Conservation (phyloP, 495 filamentous ascomycete species). For the Penicillium manginii region DNA sequence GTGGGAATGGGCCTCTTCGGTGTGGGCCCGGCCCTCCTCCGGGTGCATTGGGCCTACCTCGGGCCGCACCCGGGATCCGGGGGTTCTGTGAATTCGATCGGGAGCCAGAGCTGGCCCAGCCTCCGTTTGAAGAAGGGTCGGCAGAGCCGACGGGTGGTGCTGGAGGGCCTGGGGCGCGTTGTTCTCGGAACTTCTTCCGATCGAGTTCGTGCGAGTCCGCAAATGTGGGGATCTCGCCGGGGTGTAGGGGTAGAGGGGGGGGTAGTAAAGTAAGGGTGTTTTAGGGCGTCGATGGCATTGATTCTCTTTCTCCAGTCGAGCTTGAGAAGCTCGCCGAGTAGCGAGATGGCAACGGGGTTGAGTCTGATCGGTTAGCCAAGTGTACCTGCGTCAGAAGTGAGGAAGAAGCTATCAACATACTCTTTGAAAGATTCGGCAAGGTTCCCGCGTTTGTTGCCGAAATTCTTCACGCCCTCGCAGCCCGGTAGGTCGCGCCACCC, state of each 20-base stretch:
- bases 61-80: conserved; percentile 40
- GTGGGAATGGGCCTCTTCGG: conserved; percentile 31
- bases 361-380: not conserved
- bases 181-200: conserved; percentile 80
- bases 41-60: conserved; percentile 29
- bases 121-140: conserved; percentile 71
- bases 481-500: conserved; percentile 83
- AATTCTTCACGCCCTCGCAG: conserved; percentile 72
- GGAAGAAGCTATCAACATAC: conserved; percentile 35
- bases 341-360: conserved; percentile 65
- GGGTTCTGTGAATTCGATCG: conserved; percentile 36
- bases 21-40: not conserved
- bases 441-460: conserved; percentile 64
- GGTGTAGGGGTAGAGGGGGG: conserved; percentile 74
- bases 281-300: conserved; percentile 91
- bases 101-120: conserved; percentile 49
- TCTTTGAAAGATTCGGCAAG: conserved; percentile 73
- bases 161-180: conserved; percentile 78
- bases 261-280: conserved; percentile 88
- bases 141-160: conserved; percentile 88
- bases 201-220: conserved; percentile 97
- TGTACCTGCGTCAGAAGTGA: not conserved
- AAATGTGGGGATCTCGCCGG: conserved; percentile 83
- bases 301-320: conserved; percentile 87
- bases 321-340: conserved; percentile 80